These are phyloP conservation scores for Verticillium longisporum DNA, from an alignment of 2,329 filamentous ascomycete species.

Conservation along the genomic window DNA sequence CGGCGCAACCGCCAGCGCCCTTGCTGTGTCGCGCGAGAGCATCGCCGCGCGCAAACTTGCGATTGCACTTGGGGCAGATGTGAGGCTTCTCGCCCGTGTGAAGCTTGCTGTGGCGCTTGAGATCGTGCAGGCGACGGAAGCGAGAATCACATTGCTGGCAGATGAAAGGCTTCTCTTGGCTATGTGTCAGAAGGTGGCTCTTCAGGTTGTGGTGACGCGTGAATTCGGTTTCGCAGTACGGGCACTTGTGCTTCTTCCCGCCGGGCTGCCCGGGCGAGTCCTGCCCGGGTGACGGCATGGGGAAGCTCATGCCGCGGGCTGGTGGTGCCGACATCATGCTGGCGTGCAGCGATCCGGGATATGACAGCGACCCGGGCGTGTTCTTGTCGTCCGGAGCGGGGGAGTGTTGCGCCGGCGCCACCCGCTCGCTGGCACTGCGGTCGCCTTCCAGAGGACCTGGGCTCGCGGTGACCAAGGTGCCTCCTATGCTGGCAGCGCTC, in stretches of 20 bases:
- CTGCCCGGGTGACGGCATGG: conserved; percentile 39
- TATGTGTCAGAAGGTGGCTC: conserved; percentile 93
- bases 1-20: conserved; percentile 90
- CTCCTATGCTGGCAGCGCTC: conserved; percentile 31
- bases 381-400: conserved; percentile 44
- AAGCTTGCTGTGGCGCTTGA: conserved; percentile 93
- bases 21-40: conserved; percentile 92
- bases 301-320: conserved; percentile 50
- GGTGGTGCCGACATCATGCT: conserved; percentile 36
- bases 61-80: conserved; percentile 88
- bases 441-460: conserved; percentile 51
- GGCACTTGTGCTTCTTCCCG: conserved; percentile 90
- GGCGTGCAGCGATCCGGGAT: conserved; percentile 43
- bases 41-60: conserved; percentile 92
- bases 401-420: conserved; percentile 27
- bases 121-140: conserved; percentile 85
- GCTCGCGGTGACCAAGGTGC: conserved; percentile 39
- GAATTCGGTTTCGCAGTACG: conserved; percentile 93
- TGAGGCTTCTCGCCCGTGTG: conserved; percentile 96
- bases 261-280: conserved; percentile 44
- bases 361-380: conserved; percentile 45
- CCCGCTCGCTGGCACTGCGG: conserved; percentile 26
- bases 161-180: conserved; percentile 94
- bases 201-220: conserved; percentile 97
- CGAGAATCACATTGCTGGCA: conserved; percentile 90